Conservation (phyloP, 768 basidiomycete genomes). For the Dacryopinax spathularia region DNA sequence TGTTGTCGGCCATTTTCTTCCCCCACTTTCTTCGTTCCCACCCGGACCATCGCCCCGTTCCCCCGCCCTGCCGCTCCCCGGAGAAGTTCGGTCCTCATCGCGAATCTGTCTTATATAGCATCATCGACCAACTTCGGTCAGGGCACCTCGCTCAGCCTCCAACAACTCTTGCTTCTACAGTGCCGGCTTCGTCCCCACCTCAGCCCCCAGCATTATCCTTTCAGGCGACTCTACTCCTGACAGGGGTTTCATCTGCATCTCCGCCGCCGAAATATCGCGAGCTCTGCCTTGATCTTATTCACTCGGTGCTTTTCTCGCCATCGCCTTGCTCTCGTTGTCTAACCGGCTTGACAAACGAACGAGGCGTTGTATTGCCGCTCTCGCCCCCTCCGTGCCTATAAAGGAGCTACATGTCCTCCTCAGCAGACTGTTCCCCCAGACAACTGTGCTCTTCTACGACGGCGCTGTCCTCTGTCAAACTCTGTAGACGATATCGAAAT, state of each 20-base stretch:
- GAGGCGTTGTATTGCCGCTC: neutral
- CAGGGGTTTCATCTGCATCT: conserved; percentile 4
- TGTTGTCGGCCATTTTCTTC: conserved; percentile 3
- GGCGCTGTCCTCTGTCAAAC: neutral
- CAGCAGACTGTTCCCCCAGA: neutral
- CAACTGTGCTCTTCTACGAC: neutral
- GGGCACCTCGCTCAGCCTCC: conserved; percentile 1
- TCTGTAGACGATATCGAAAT: neutral
- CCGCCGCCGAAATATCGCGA: neutral
- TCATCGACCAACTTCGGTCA: conserved; percentile 1
- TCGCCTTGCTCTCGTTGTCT: neutral
- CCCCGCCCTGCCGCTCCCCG: neutral
- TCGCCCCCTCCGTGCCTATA: neutral
- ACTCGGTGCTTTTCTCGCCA: neutral
- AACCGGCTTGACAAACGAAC: neutral
- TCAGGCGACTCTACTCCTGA: neutral
- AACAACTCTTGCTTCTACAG: conserved; percentile 1
- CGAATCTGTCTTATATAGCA: neutral
- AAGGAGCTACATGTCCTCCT: neutral
- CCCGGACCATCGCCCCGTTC: neutral
- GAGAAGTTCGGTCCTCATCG: neutral
- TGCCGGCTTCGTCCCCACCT: neutral
- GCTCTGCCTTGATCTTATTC: neutral
- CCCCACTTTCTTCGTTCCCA: neutral
- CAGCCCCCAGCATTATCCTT: neutral